Evolutionary conservation across 768 basidiomycete genomes (phyloP), one percentile per base, ranked within the genome.

Genomic region (Kwoniella europaea): DNA sequence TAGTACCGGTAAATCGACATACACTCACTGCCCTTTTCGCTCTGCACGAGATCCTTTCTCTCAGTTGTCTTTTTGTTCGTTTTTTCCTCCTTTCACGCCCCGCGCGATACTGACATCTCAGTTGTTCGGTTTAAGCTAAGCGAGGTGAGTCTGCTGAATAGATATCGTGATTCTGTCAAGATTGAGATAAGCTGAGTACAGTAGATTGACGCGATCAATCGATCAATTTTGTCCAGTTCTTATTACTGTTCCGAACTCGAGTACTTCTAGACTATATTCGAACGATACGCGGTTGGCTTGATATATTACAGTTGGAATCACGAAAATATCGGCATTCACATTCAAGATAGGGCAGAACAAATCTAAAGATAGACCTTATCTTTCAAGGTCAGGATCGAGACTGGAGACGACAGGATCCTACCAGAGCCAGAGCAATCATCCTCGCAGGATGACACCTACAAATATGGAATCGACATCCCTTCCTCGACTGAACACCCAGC

Each of bases 401-500:
- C 5, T 6, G 18, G 18, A 18, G 46, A 15, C 46, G 46, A 50
- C 6, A 35, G 35, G 6, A 35, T 35, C 35, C 6, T 35, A 35
- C 35, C 35, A 50, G 12, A 50, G 13, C 12, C 12, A 50, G 13
- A 50, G 46, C 4, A 18, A 50, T 50, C 46, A 15, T 7, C 18
- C 46, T 4, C 18, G 13, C 46, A 50, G 18, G 18, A 50, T 50
- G 46, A 10, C 46, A 50, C 46, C 46, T 50, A 15, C 46, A 4
- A 50, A 50, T 18, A 50, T 18, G 13, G 46, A 50, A 18, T 50
- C 42, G 16, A 42, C 59, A 10, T 61, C 59, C 16, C 41, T 61
- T n/a, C 59, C 59, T 61, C 35, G 59, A 16, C 20, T 61, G 10
- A 44, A 61, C 10, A 61, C 59, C 1, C 59, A 61, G 13, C 59